phyloP scores from a whole-genome alignment of 176 grass and related monocot genomes.

The Rhynchospora pubera region DNA sequence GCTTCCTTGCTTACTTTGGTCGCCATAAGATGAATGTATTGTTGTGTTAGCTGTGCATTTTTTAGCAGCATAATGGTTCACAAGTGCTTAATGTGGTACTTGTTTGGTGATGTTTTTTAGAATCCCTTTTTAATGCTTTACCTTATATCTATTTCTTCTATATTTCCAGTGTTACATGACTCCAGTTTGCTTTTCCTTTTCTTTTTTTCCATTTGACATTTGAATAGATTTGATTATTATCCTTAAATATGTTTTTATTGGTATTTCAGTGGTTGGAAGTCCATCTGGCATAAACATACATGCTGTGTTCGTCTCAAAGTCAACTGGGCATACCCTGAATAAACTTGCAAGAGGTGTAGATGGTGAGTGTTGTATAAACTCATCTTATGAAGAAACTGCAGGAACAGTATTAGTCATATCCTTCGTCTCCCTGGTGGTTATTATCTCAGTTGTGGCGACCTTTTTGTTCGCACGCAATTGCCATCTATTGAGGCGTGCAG shows the following conservation, averaged over 20 bases:
- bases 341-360: constrained; percentile 57
- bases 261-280: constrained; percentile 61
- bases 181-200: neutral
- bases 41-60: neutral
- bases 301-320: constrained; percentile 76
- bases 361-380: constrained; percentile 74
- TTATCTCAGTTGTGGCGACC: constrained; percentile 72
- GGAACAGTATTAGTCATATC: constrained; percentile 88
- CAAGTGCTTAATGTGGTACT: neutral
- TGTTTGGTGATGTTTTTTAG: neutral
- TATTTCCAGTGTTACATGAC: neutral
- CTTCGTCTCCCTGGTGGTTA: constrained; percentile 74
- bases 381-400: constrained; percentile 68
- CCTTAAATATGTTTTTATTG: neutral
- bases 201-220: too few species aligned
- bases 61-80: neutral
- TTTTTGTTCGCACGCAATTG: constrained; percentile 89
- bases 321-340: constrained; percentile 61
- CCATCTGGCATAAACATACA: constrained; percentile 74
- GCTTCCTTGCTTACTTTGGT: neutral
- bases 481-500: constrained; percentile 51
- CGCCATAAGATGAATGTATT: neutral
- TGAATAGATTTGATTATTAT: neutral
- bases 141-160: neutral
- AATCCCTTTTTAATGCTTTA: neutral